phyloP scores from a whole-genome alignment of 2,329 filamentous ascomycete species.

The Aspergillus fijiensis region DNA sequence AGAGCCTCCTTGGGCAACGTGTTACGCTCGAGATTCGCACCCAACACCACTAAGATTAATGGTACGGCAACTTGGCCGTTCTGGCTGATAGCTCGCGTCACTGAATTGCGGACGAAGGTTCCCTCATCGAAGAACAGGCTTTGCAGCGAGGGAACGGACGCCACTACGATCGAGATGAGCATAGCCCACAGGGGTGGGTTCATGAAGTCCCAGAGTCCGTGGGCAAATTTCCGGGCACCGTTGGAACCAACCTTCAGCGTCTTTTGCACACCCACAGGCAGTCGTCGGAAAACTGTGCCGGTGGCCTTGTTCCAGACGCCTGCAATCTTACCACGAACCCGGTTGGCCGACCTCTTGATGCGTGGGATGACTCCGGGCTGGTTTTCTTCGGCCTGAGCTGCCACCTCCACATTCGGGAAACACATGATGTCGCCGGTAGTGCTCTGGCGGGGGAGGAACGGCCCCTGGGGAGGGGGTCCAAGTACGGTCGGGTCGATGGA shows the following conservation, averaged over 20 bases:
- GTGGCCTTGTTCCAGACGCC: conserved; percentile 24
- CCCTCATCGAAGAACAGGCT: conserved; percentile 82
- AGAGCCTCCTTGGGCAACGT: conserved; percentile 70
- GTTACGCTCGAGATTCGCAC: conserved; percentile 90
- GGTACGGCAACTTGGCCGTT: conserved; percentile 90
- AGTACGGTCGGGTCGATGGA: conserved; percentile 26
- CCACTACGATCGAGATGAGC: conserved; percentile 85
- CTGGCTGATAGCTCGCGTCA: conserved; percentile 81
- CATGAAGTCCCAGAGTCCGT: conserved; percentile 89
- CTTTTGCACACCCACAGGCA: conserved; percentile 57
- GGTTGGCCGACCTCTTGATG: conserved; percentile 25
- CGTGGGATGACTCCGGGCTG: conserved; percentile 32
- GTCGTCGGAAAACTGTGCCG: conserved; percentile 43
- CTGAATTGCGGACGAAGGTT: conserved; percentile 88
- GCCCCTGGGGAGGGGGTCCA: conserved; percentile 33
- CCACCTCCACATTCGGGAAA: conserved; percentile 49
- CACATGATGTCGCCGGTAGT: conserved; percentile 59
- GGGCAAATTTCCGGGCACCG: conserved; percentile 53
- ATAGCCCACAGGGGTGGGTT: conserved; percentile 98
- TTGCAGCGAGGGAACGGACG: conserved; percentile 81
- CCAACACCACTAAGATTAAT: conserved; percentile 89
- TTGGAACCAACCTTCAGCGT: conserved; percentile 45
- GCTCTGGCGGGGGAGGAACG: conserved; percentile 40
- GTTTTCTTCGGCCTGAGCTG: conserved; percentile 25
- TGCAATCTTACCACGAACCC: conserved; percentile 19